Percentiles rank a stretch among this genome's conserved stretches.
Evolutionary conservation across 169 alveolate genomes (phyloP).

Genomic region (Pseudocohnilembus persalinus): DNA sequence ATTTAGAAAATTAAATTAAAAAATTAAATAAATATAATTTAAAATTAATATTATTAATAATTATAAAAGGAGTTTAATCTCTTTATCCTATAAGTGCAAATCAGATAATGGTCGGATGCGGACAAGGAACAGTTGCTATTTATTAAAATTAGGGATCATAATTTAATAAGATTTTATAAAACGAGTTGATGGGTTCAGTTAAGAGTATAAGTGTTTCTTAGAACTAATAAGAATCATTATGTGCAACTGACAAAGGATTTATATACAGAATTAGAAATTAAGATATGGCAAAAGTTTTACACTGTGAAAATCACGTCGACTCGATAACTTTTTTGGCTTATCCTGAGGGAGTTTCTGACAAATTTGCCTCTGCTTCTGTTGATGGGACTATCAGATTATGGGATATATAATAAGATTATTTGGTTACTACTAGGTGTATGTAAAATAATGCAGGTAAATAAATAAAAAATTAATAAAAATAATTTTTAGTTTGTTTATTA

Average conservation of each 20-base stretch:
- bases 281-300: slow-evolving; percentile 66
- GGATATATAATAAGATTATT: slow-evolving; percentile 77
- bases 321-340: slow-evolving; percentile 64
- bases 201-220: slow-evolving; percentile 56
- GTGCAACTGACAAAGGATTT: slow-evolving; percentile 80
- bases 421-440: slow-evolving; percentile 75
- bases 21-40: slow-evolving; percentile 11
- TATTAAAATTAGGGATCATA: slow-evolving; percentile 67
- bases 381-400: slow-evolving; percentile 86
- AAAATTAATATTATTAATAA: no score
- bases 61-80: slow-evolving; percentile 58
- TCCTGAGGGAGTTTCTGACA: slow-evolving; percentile 74
- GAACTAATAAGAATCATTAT: slow-evolving; percentile 63
- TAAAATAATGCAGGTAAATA: slow-evolving; percentile 66
- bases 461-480: no score
- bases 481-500: no score
- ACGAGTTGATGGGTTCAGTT: slow-evolving; percentile 67
- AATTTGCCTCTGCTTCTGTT: slow-evolving; percentile 79
- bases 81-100: slow-evolving; percentile 49
- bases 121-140: slow-evolving; percentile 77
- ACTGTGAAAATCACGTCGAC: slow-evolving; percentile 80
- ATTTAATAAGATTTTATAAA: slow-evolving; percentile 61
- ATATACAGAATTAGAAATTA: slow-evolving; percentile 69
- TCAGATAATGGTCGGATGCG: slow-evolving; percentile 77
- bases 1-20: slow-evolving; percentile 4